Conservation (phyloP, 2,329 filamentous ascomycete species). For the Diplodia scrobiculata region DNA sequence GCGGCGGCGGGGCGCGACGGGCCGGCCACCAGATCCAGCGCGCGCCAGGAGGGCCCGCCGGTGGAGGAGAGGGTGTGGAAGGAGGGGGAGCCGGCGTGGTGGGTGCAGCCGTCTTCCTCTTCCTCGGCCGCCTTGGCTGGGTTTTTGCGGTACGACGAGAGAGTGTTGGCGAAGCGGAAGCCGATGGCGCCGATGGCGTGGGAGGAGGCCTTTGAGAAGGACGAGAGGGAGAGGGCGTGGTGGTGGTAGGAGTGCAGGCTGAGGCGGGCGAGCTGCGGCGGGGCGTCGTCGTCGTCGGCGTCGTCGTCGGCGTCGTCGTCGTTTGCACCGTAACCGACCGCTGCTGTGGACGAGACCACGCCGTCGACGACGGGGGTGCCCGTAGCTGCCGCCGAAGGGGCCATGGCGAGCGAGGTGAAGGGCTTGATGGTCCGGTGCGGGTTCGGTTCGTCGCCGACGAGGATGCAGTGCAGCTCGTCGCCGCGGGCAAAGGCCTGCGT, state of each 20-base stretch:
- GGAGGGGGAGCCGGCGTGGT: constrained; percentile 33
- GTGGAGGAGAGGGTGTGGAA: constrained; percentile 1
- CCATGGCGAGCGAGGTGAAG: constrained; percentile 38
- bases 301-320: constrained; percentile 27
- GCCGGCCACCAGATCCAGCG: constrained; percentile 2
- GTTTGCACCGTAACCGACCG: too few relatives aligned
- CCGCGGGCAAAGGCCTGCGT: constrained; percentile 30
- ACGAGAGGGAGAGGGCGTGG: constrained; percentile 31
- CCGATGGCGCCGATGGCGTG: constrained; percentile 36
- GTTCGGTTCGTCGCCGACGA: constrained; percentile 37
- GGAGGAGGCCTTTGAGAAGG: constrained; percentile 32
- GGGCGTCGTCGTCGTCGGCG: constrained; percentile 10
- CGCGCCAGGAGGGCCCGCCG: background rate
- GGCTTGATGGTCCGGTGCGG: constrained; percentile 35
- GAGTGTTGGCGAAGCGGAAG: constrained; percentile 29
- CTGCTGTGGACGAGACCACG: background rate
- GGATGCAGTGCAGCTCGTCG: constrained; percentile 36
- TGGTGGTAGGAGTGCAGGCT: constrained; percentile 36
- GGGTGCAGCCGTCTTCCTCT: constrained; percentile 34
- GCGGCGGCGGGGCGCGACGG: constrained; percentile 24
- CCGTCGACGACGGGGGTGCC: background rate
- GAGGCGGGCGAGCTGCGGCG: constrained; percentile 32
- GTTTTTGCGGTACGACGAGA: constrained; percentile 22
- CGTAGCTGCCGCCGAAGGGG: background rate
- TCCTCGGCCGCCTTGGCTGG: background rate